Evolutionary conservation across 257 asterid species (phyloP), one percentile per base, ranked within the genome.

Genomic region (Lantana camara): DNA sequence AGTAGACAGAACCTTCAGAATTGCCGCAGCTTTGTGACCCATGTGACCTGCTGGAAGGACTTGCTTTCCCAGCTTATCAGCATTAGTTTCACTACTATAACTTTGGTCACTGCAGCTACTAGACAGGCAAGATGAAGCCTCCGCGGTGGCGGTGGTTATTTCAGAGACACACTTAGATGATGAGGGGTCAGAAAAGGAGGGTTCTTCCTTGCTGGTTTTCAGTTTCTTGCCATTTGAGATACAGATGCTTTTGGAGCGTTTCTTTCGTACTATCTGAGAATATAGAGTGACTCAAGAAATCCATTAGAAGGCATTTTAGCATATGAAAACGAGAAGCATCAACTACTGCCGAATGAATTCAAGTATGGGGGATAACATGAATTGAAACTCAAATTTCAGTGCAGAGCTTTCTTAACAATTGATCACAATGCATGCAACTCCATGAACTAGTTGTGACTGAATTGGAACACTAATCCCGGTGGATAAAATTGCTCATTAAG

Each of bases 21-120:
- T 83, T 59, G 95, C 91, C 42, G 85, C 83, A 35, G 96, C 96
- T 78, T 71, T 80, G 67, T 79, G 82, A 21, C 83, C 60, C 83
- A 93, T 71, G 69, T 84, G 86, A 69, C 60, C 67, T n/a, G 88
- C 67, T 15, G 88, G 80, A 48, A 78, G 59, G 41, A 53, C 71
- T 13, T 76, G 64, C 72, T 79, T 85, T 60, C 65, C 77, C 70
- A 66, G 73, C 60, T 69, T 56, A 53, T 68, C 66, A 41, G 61
- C 71, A 49, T 54, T 62, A 15, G 67, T 53, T 60, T 24, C 74
- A 20, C 22, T 48, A 11, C 16, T 55, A 52, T 14, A 49, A 49
- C 88, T 85, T 60, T 67, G 77, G 1, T 70, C 69, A 63, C 82
- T 82, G 66, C 75, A 75, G 83, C 64, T 67, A 59, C 63, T 78